Evolutionary conservation across 2,329 filamentous ascomycete genomes (phyloP), one percentile per base, ranked within the genome.

Genomic region (Corinectria fuckeliana): DNA sequence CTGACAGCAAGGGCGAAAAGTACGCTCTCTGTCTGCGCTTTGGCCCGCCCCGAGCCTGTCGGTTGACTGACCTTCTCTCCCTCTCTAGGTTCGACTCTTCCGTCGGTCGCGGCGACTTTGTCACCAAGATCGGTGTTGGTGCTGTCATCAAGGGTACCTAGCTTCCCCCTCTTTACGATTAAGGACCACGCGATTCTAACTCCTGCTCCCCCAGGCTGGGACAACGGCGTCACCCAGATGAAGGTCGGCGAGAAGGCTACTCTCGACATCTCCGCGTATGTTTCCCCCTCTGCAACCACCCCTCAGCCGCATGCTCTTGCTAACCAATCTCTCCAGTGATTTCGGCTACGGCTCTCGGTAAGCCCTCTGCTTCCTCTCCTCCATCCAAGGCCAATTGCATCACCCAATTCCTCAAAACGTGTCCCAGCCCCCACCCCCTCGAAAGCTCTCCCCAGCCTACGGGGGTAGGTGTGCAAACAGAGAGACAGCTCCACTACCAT

Each of bases 231-330:
- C 52, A 80, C 82, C 49, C 82, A 87, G 74, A 97, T 99, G 94
- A 89, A 89, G 74, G 82, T 96, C 59, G 93, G 94, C 75, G 94
- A 98, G 85, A 94, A 91, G 82, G 89, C 92, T 53, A 91, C 87
- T 50, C 83, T 99, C n/a, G 32, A 36, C n/a, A 36, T 36, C 32
- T 36, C 32, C 18, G 32, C 32, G 32, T 36, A 36, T 4, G 32
- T 8, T 18, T n/a, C n/a, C 28, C 6, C 32, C n/a, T 9, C 32
- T 1, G 9, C n/a, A 16, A 6, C 25, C 25, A 10, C 23, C 3
- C 13, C 30, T 16, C 14, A 16, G 11, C 13, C 5, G 23, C 6
- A 16, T 20, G 8, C 10, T 20, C 9, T 57, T 36, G 30, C 69
- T 73, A 59, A 73, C 62, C 48, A 25, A 16, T 11, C 18, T 23